phyloP scores from a whole-genome alignment of 345 rosid genomes.

The Eucalyptus cloeziana region DNA sequence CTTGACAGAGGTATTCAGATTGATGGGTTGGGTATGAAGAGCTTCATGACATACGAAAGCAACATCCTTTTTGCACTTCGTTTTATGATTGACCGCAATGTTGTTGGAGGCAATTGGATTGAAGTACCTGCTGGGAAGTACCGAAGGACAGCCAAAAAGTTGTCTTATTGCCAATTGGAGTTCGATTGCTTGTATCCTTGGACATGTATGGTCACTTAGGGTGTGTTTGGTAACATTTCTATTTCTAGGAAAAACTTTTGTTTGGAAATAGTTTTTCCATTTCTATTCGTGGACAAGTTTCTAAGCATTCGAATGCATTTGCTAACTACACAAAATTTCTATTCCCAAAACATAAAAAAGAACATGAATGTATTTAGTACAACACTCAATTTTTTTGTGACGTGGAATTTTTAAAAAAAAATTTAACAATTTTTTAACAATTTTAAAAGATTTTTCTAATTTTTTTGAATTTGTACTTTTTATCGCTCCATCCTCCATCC shows the following conservation, averaged over 20 bases:
- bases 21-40: conserved; percentile 85
- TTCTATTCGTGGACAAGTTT: too few species aligned
- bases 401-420: rapidly evolving
- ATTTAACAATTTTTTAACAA: too few species aligned
- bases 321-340: too few species aligned
- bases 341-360: too few species aligned
- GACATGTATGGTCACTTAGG: background rate
- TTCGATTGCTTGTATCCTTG: conserved; percentile 91
- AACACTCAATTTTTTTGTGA: rapidly evolving
- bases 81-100: conserved; percentile 80
- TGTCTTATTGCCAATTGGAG: conserved; percentile 83
- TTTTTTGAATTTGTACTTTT: too few species aligned
- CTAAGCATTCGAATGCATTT: too few species aligned
- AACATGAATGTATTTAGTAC: too few species aligned
- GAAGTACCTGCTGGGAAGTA: conserved; percentile 85
- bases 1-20: conserved; percentile 93
- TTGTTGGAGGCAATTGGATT: conserved; percentile 99
- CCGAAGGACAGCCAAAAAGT: conserved; percentile 44
- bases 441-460: too few species aligned
- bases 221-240: too few species aligned
- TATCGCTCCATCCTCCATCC: rapidly evolving
- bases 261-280: too few species aligned
- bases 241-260: too few species aligned
- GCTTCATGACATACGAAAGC: conserved; percentile 94
- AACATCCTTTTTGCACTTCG: conserved; percentile 89